These are phyloP conservation scores for Pythium plurisporium DNA, from an alignment of 352 stramenopile genomes.

Conservation along the genomic window DNA sequence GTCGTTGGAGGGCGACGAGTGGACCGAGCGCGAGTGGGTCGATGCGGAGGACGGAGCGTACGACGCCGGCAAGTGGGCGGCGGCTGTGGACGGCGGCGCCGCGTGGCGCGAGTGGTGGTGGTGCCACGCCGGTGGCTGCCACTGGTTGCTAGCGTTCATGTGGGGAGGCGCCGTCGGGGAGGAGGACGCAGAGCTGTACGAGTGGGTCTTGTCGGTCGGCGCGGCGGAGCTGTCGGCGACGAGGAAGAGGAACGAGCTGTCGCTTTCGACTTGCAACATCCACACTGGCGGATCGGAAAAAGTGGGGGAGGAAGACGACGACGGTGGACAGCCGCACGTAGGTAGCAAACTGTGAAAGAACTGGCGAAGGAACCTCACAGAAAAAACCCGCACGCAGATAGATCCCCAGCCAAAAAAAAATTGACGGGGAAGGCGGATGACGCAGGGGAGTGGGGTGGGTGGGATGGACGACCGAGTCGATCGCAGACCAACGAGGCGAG, in stretches of 20 bases:
- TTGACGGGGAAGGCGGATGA: no score
- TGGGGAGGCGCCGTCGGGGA: background rate
- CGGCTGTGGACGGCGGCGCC: background rate
- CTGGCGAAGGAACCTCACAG: no score
- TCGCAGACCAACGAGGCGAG: no score
- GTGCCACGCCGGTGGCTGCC: slow-evolving; percentile 14
- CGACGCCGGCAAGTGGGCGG: slow-evolving; percentile 7
- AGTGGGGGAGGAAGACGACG: background rate
- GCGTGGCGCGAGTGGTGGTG: slow-evolving; percentile 10
- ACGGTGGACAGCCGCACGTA: slow-evolving; percentile 4
- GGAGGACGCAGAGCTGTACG: background rate
- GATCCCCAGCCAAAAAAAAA: no score
- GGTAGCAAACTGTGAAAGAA: no score
- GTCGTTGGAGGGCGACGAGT: slow-evolving; percentile 2
- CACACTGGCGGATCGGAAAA: slow-evolving; percentile 6
- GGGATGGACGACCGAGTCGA: background rate
- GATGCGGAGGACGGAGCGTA: slow-evolving; percentile 5
- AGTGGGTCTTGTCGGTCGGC: slow-evolving; percentile 7
- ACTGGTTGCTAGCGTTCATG: slow-evolving; percentile 20
- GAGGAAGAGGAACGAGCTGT: slow-evolving; percentile 19
- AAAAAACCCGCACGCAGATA: no score
- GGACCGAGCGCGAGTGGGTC: slow-evolving; percentile 2
- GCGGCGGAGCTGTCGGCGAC: slow-evolving; percentile 13
- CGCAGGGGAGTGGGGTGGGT: no score
- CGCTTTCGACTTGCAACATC: slow-evolving; percentile 26